Evolutionary conservation across 768 basidiomycete genomes (phyloP).

Genomic region (Cystofilobasidium macerans): DNA sequence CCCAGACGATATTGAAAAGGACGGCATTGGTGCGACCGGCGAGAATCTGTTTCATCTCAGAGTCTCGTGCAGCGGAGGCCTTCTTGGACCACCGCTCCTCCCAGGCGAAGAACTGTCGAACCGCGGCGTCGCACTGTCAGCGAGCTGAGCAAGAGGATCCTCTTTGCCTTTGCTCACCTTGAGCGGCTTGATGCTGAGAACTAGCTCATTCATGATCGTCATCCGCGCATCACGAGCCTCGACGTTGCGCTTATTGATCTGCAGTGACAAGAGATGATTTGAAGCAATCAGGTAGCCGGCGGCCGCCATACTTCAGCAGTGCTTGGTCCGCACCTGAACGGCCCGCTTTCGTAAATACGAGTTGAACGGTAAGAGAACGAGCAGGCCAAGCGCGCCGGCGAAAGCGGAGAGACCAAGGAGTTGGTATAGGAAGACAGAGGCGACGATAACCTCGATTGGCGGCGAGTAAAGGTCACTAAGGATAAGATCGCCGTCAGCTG

Average conservation of each 20-base stretch:
- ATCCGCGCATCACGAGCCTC: conserved; percentile 64
- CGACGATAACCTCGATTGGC: conserved; percentile 68
- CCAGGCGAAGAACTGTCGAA: conserved; percentile 24
- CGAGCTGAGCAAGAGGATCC: too few species aligned
- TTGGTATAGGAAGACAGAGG: conserved; percentile 61
- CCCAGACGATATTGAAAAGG: conserved; percentile 4
- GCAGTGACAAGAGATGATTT: conserved; percentile 31
- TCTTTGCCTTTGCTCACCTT: conserved; percentile 41
- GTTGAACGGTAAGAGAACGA: conserved; percentile 62
- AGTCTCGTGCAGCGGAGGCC: background rate
- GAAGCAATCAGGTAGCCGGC: conserved; percentile 41
- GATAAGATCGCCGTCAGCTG: too few species aligned
- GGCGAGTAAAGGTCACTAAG: conserved; percentile 36
- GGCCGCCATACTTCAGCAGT: too few species aligned
- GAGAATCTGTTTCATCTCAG: conserved; percentile 19
- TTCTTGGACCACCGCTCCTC: conserved; percentile 10
- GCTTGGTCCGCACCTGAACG: conserved; percentile 40
- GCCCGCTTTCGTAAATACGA: conserved; percentile 52
- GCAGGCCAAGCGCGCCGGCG: conserved; percentile 58
- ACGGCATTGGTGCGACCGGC: conserved; percentile 3
- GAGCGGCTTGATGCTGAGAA: conserved; percentile 42
- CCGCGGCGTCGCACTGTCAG: too few species aligned
- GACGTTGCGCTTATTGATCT: conserved; percentile 37
- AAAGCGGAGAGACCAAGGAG: conserved; percentile 62
- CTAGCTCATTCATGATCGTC: conserved; percentile 57